Evolutionary conservation across 2,329 filamentous ascomycete species (phyloP).

Genomic region (Colletotrichum sublineola): DNA sequence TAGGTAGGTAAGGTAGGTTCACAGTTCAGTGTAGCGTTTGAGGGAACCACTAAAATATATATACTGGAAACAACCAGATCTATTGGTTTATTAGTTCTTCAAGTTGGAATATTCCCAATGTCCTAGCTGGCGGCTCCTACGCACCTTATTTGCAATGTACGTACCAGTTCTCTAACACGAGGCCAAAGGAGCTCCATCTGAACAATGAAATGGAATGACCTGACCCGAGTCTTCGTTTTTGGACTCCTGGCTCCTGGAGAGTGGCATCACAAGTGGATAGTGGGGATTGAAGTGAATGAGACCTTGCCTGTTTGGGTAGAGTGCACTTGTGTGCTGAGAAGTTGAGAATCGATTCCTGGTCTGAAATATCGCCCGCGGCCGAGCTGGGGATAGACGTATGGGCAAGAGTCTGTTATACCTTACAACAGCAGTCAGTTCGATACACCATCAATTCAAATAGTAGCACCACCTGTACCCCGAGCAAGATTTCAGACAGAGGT

Average conservation of each 20-base stretch:
- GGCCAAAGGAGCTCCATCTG: not conserved
- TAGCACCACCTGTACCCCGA: not conserved
- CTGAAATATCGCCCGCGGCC: not conserved
- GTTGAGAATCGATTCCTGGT: not conserved
- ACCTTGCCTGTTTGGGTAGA: not conserved
- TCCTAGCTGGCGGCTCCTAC: not conserved
- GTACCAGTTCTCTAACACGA: not conserved
- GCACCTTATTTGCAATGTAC: not conserved
- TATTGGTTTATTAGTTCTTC: not conserved
- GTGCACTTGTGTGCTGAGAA: not conserved
- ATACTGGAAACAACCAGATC: too few species aligned
- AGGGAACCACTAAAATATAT: not conserved
- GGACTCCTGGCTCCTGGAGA: not conserved
- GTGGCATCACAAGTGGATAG: not conserved
- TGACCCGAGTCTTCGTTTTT: not conserved
- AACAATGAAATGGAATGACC: not conserved
- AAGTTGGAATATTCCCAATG: not conserved
- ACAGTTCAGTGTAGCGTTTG: not conserved
- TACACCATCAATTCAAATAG: not conserved
- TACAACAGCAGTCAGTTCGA: not conserved
- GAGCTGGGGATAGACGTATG: not conserved
- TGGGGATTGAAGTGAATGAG: not conserved
- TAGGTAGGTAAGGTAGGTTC: not conserved
- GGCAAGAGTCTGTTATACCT: not conserved
- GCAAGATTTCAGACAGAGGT: not conserved